Evolutionary conservation across 208 protist genomes (phyloP).

Genomic region (Leishmania major): DNA sequence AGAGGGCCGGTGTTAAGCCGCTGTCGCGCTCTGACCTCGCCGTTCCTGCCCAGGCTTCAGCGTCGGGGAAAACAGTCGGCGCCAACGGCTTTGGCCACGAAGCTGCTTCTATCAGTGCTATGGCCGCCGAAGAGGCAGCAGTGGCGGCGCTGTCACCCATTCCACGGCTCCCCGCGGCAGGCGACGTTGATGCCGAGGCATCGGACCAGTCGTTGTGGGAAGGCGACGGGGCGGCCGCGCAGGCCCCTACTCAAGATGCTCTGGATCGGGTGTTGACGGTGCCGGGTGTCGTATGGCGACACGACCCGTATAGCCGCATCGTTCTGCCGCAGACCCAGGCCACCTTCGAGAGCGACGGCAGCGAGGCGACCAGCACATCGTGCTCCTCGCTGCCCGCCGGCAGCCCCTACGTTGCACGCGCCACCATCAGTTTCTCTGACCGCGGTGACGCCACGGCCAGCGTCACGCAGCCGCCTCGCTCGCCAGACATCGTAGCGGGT

Average conservation of each 20-base stretch:
- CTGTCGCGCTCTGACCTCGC: not conserved
- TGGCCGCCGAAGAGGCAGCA: slow-evolving; percentile 8
- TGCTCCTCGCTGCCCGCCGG: slow-evolving; percentile 4
- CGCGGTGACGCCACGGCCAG: not conserved
- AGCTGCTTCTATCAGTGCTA: not conserved
- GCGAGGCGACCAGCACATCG: not conserved
- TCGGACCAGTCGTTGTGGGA: slow-evolving; percentile 1
- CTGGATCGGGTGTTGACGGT: slow-evolving; percentile 31
- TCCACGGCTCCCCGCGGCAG: slow-evolving; percentile 6
- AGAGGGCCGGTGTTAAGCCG: not conserved
- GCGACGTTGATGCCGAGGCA: slow-evolving; percentile 6
- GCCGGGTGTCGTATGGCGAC: slow-evolving; percentile 61
- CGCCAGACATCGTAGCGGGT: not conserved
- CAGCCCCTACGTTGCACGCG: not conserved
- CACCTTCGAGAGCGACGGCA: not conserved
- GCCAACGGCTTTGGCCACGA: not conserved
- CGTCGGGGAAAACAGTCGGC: not conserved
- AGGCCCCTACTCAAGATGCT: slow-evolving; percentile 17
- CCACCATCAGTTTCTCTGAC: not conserved
- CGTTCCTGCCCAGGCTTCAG: not conserved
- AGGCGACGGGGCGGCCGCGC: not conserved
- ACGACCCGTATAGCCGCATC: slow-evolving; percentile 70
- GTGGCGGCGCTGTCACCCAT: slow-evolving; percentile 27
- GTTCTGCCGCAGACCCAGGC: slow-evolving; percentile 19
- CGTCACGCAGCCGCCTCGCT: slow-evolving; percentile 10